Base-by-base conservation (phyloP, 768 basidiomycete genomes). In the Lenzites betulinus region DNA sequence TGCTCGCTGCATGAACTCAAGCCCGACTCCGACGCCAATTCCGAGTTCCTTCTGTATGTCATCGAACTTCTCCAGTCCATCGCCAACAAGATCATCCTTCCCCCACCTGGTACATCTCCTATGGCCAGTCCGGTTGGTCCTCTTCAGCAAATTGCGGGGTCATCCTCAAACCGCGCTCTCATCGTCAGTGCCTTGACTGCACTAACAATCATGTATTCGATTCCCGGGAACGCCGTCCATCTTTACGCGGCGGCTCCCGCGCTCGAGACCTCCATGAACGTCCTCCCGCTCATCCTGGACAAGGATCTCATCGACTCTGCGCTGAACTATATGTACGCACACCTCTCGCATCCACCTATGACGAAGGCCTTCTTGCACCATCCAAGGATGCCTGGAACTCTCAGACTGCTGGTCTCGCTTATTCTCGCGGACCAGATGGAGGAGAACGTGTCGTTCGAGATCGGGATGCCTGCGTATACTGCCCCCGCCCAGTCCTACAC, bases 311-410 rank as follows among this genome's bases (percentile, higher is more conserved):
- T 90, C 3, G 89, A 90, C 52, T 84, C 87, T 7, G 86, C 83
- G 53, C 69, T 93, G 46, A 90, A 88, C 72, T 92, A 86, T 68
- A 69, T 94, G 15, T 91, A 91, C 69, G 76, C 82, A 7, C 89
- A 93, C 70, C 76, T 93, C 22, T 88, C 90, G 5, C 81, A 89
- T 69, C 82, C 86, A 8, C 75, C 86, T 7, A 87, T 90, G 83
- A 86, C 88, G 20, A 89, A 89, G 66, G 84, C 87, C 7, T 93
- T 94, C 69, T 74, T 94, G 44, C 78, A 88, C 18, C 86, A 87
- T 68, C 78, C 83, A 1, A 80, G 85, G 51, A 87, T 93, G 84
- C 82, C 87, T 3, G 82, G 81, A 41, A 85, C 88, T 9, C 75
- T 93, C 48, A 85, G 82, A 62, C 71, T 94, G 1, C 81, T 92